Conservation (phyloP, 2,329 filamentous ascomycete species). For the Grosmannia huntii region DNA sequence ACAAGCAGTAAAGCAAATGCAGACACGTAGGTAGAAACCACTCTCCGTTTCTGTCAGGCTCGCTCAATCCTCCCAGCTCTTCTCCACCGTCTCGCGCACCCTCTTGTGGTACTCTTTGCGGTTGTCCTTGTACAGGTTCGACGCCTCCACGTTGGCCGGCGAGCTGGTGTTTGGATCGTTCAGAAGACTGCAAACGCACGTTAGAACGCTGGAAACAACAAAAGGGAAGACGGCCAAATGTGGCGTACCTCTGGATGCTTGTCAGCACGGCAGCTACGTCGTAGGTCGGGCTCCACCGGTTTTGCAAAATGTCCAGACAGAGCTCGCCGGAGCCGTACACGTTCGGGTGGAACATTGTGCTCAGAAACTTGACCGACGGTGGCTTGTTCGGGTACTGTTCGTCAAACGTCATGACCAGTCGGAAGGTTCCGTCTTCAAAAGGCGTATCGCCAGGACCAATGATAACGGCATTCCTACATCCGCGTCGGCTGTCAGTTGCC, state of each 20-base stretch:
- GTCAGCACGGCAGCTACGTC: slow-evolving; percentile 95
- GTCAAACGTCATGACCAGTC: slow-evolving; percentile 97
- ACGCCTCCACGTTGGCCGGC: slow-evolving; percentile 94
- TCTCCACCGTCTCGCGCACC: slow-evolving; percentile 93
- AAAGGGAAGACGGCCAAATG: neutral
- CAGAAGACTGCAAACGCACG: slow-evolving; percentile 53
- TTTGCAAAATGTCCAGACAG: slow-evolving; percentile 93
- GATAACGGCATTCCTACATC: slow-evolving; percentile 84
- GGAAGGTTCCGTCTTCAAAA: slow-evolving; percentile 95
- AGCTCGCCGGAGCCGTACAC: slow-evolving; percentile 95
- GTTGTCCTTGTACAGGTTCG: slow-evolving; percentile 97
- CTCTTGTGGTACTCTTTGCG: slow-evolving; percentile 91
- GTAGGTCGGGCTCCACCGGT: slow-evolving; percentile 96
- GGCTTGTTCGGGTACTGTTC: slow-evolving; percentile 99
- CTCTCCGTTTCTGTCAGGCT: no score
- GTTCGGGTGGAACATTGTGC: slow-evolving; percentile 98
- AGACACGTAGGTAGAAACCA: neutral
- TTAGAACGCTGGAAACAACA: slow-evolving; percentile 15
- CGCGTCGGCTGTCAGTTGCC: neutral
- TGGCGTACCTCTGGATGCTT: slow-evolving; percentile 77
- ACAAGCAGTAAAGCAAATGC: neutral
- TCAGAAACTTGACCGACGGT: slow-evolving; percentile 95
- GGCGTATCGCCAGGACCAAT: slow-evolving; percentile 94
- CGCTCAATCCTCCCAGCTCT: slow-evolving; percentile 90
- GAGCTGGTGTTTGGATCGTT: slow-evolving; percentile 99